Evolutionary conservation across 306 rosid genomes (phyloP).

Genomic region (Potentilla sterilis): DNA sequence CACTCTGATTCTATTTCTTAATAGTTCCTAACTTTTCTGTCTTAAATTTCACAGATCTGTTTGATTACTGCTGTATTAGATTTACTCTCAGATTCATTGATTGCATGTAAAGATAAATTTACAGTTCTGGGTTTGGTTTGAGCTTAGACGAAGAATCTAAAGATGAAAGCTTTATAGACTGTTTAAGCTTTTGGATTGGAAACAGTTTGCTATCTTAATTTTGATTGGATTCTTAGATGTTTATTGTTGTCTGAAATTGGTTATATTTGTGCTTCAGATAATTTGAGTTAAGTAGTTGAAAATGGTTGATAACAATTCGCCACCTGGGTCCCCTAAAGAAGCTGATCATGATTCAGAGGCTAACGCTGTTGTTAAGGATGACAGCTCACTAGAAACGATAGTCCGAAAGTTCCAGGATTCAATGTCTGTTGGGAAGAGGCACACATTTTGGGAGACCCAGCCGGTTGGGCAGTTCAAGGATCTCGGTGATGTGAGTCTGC

Average conservation of each 20-base stretch:
- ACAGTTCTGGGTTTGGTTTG: background rate
- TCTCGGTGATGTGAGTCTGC: slow-evolving; percentile 57
- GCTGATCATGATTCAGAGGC: slow-evolving; percentile 38
- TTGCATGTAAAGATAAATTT: too few relatives aligned
- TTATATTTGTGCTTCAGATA: background rate
- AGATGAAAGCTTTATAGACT: background rate
- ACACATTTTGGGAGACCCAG: slow-evolving; percentile 93
- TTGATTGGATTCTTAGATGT: background rate
- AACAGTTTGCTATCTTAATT: background rate
- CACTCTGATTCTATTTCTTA: slow-evolving; percentile 16
- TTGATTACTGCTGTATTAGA: background rate
- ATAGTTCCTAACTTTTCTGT: background rate
- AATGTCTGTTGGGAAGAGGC: slow-evolving; percentile 61
- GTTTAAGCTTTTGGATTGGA: background rate
- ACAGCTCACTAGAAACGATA: slow-evolving; percentile 49
- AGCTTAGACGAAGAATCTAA: background rate
- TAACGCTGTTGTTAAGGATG: slow-evolving; percentile 30
- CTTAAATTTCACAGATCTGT: slow-evolving; percentile 24
- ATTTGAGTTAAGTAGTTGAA: slow-evolving; percentile 7
- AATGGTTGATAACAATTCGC: slow-evolving; percentile 47
- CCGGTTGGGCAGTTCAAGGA: slow-evolving; percentile 97
- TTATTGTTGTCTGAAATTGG: background rate
- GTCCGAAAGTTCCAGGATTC: slow-evolving; percentile 69
- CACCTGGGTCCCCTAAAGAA: slow-evolving; percentile 43
- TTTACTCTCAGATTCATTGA: background rate